phyloP scores from a whole-genome alignment of 139 green algal genomes.

The Coelastrella sp. region DNA sequence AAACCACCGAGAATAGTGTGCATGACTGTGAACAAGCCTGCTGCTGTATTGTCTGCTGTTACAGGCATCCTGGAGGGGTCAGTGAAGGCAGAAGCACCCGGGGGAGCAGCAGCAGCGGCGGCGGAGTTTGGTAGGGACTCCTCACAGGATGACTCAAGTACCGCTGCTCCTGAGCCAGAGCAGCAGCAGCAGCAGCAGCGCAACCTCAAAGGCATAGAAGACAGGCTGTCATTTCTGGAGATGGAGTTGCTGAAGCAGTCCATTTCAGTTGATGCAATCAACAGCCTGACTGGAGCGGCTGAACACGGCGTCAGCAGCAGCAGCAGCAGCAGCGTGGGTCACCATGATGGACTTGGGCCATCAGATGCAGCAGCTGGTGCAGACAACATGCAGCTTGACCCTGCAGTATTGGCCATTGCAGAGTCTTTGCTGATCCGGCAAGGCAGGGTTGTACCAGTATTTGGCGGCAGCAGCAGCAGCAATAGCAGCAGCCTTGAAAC shows the following conservation, averaged over 20 bases:
- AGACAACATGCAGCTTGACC: constrained; percentile 1
- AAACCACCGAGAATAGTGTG: no score
- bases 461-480: constrained; percentile 11
- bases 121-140: neutral
- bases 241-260: constrained; percentile 20
- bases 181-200: constrained; percentile 27
- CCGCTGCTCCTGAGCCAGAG: neutral
- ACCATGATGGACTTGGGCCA: neutral
- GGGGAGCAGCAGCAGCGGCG: neutral
- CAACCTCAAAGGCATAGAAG: neutral
- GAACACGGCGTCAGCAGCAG: neutral
- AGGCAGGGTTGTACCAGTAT: neutral
- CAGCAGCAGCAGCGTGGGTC: neutral
- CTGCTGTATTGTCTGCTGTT: neutral
- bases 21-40: no score
- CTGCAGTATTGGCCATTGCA: constrained; percentile 1
- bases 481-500: neutral
- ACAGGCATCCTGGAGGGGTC: neutral
- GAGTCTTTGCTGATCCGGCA: constrained; percentile 8
- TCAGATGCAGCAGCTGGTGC: neutral
- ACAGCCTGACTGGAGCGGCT: neutral
- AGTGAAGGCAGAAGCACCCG: neutral
- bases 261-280: neutral
- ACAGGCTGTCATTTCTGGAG: constrained; percentile 10
- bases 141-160: neutral